Conservation (phyloP, 805 yeast species). For the Metschnikowia arizonensis region DNA sequence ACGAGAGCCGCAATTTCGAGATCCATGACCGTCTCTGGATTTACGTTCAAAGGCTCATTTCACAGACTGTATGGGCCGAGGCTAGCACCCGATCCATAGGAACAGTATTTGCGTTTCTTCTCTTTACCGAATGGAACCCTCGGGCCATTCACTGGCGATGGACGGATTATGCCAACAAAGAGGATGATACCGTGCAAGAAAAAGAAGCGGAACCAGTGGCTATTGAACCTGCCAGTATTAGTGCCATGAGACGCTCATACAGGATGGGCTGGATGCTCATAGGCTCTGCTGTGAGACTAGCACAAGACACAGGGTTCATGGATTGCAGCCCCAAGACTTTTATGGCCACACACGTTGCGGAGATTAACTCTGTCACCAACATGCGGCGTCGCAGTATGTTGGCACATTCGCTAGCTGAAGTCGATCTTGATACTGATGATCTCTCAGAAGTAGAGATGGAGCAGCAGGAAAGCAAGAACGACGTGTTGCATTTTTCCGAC, state of each 20-base stretch:
- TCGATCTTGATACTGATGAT: slow-evolving; percentile 49
- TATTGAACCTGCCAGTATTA: slow-evolving; percentile 59
- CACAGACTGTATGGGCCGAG: slow-evolving; percentile 92
- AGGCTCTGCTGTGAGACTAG: slow-evolving; percentile 80
- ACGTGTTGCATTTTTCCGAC: slow-evolving; percentile 30
- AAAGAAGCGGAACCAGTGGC: slow-evolving; percentile 8
- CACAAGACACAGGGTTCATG: slow-evolving; percentile 81
- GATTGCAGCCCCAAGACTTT: slow-evolving; percentile 69
- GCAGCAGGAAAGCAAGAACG: slow-evolving; percentile 20
- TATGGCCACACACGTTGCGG: slow-evolving; percentile 81
- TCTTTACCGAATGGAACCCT: slow-evolving; percentile 95
- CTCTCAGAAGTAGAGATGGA: slow-evolving; percentile 34
- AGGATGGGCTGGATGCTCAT: slow-evolving; percentile 93
- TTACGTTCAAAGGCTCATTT: slow-evolving; percentile 72
- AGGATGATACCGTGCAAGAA: slow-evolving; percentile 35
- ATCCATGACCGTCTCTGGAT: slow-evolving; percentile 82
- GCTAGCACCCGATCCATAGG: slow-evolving; percentile 85
- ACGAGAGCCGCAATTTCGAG: slow-evolving; percentile 47
- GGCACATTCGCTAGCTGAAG: slow-evolving; percentile 65
- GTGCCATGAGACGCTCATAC: slow-evolving; percentile 82
- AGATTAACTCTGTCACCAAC: slow-evolving; percentile 77
- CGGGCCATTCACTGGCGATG: slow-evolving; percentile 88
- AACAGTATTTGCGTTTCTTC: slow-evolving; percentile 75
- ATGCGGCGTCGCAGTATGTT: slow-evolving; percentile 76
- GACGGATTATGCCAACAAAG: slow-evolving; percentile 73